These are phyloP conservation scores for Mycena maculata DNA, from an alignment of 768 basidiomycete genomes.

Conservation along the genomic window DNA sequence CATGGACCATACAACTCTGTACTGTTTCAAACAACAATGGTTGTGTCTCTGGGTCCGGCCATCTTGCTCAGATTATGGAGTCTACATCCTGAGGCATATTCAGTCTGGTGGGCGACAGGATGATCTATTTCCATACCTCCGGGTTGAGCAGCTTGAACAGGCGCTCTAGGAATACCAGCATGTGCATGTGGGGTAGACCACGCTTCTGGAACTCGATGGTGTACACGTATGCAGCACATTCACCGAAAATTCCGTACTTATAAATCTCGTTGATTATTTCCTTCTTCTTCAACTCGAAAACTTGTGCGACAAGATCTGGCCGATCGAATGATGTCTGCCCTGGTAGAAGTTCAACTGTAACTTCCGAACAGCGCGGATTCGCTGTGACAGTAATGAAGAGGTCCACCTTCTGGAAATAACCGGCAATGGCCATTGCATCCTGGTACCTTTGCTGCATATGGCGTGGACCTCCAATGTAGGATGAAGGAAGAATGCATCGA, in stretches of 20 bases:
- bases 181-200: conserved; percentile 57
- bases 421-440: conserved; percentile 56
- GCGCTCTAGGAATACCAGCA: conserved; percentile 48
- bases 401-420: conserved; percentile 11
- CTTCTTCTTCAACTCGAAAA: conserved; percentile 58
- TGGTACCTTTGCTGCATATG: conserved; percentile 51
- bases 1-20: conserved; percentile 54
- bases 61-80: not conserved
- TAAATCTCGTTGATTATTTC: conserved; percentile 50
- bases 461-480: conserved; percentile 34
- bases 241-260: conserved; percentile 56
- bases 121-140: not conserved
- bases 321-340: conserved; percentile 54
- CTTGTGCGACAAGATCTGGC: conserved; percentile 60
- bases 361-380: not conserved
- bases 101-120: not conserved
- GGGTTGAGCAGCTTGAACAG: conserved; percentile 23
- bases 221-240: conserved; percentile 53
- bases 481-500: conserved; percentile 40
- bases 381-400: not conserved
- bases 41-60: conserved; percentile 32
- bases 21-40: conserved; percentile 40
- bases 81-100: not conserved
- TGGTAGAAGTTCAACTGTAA: conserved; percentile 45
- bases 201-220: conserved; percentile 59